phyloP scores from a whole-genome alignment of 148 eudicot species.

The Fallopia convolvulus region DNA sequence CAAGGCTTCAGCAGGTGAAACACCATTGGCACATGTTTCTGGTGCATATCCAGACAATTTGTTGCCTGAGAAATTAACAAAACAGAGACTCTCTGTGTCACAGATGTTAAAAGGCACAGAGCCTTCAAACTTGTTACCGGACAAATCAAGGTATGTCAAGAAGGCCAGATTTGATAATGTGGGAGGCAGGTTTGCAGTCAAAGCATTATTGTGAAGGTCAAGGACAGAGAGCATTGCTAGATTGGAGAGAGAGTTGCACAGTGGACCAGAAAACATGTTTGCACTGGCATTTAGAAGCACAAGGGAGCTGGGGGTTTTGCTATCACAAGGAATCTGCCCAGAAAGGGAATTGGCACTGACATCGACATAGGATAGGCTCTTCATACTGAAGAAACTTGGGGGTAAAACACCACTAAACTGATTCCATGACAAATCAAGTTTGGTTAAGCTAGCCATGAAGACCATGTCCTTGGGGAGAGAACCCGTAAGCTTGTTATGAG shows the following conservation, averaged over 20 bases:
- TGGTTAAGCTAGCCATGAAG: conserved; percentile 44
- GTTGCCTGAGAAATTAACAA: conserved; percentile 56
- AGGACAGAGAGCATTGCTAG: conserved; percentile 60
- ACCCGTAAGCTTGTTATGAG: conserved; percentile 69
- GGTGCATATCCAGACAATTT: conserved; percentile 46
- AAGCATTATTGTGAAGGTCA: conserved; percentile 67
- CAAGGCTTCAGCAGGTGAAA: conserved; percentile 25
- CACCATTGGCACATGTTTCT: conserved; percentile 35
- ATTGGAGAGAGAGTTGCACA: conserved; percentile 53
- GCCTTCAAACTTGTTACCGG: conserved; percentile 46
- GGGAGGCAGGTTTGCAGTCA: conserved; percentile 52
- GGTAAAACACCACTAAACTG: conserved; percentile 51
- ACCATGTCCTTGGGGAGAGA: conserved; percentile 46
- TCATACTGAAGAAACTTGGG: conserved; percentile 42
- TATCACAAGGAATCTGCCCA: conserved; percentile 44
- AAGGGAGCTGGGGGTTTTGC: conserved; percentile 38
- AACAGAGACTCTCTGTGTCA: conserved; percentile 47
- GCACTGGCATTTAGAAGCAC: conserved; percentile 66
- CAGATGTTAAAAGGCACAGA: conserved; percentile 61
- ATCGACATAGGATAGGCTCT: conserved; percentile 53
- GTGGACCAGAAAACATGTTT: conserved; percentile 52
- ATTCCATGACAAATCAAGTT: conserved; percentile 70
- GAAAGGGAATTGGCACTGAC: conserved; percentile 60
- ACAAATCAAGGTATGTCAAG: conserved; percentile 82
- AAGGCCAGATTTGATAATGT: conserved; percentile 51